Conservation (phyloP, 768 basidiomycete species). For the Termitomyces eurrhizus region DNA sequence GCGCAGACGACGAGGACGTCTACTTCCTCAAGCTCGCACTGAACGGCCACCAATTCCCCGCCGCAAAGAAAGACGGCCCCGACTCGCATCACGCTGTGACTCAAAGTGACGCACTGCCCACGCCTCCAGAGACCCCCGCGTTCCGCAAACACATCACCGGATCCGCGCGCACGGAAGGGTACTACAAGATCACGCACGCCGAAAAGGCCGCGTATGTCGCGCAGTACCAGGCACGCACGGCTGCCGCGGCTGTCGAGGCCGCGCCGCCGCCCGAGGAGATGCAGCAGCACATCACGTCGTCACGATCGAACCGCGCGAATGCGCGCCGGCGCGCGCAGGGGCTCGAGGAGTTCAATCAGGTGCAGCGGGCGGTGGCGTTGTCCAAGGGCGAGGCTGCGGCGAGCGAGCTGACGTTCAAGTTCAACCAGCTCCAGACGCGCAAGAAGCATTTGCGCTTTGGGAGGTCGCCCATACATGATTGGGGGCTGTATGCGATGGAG, state of each 20-base stretch:
- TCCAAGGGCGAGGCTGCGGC: slow-evolving; percentile 67
- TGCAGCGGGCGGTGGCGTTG: slow-evolving; percentile 74
- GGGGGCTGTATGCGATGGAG: slow-evolving; percentile 98
- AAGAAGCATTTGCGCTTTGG: slow-evolving; percentile 98
- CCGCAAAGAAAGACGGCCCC: slow-evolving; percentile 19
- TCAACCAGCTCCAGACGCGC: slow-evolving; percentile 95
- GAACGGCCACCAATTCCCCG: slow-evolving; percentile 31
- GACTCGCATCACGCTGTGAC: background rate
- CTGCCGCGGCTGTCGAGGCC: slow-evolving; percentile 30
- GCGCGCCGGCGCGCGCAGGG: slow-evolving; percentile 89
- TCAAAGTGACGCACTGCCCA: slow-evolving; percentile 13
- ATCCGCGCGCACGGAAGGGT: slow-evolving; percentile 90
- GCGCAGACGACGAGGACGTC: slow-evolving; percentile 86
- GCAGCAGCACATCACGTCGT: slow-evolving; percentile 62
- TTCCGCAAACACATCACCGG: slow-evolving; percentile 80
- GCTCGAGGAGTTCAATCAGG: slow-evolving; percentile 91
- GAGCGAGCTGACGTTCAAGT: slow-evolving; percentile 81
- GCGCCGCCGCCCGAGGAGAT: slow-evolving; percentile 43
- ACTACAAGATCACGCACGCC: slow-evolving; percentile 89
- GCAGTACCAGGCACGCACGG: slow-evolving; percentile 71
- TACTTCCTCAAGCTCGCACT: slow-evolving; percentile 71
- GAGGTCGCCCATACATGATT: slow-evolving; percentile 94
- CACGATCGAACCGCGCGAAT: slow-evolving; percentile 88
- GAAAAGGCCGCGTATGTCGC: slow-evolving; percentile 92
- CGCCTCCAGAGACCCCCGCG: slow-evolving; percentile 40